phyloP scores from a whole-genome alignment of 371 early-diverging fungal species.

The Umbelopsis sp. region DNA sequence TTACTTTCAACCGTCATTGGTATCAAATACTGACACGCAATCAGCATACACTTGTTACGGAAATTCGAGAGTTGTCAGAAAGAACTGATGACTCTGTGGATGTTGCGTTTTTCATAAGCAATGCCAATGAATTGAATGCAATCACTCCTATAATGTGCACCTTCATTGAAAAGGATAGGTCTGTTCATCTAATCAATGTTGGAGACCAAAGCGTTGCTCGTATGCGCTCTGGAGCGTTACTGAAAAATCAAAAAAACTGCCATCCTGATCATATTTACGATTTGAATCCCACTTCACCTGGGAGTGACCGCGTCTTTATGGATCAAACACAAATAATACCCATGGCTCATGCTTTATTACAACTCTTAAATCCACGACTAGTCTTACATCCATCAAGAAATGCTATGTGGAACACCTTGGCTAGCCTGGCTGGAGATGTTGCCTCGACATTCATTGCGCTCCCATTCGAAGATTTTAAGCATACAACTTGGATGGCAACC shows the following conservation, averaged over 20 bases:
- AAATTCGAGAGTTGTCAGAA: neutral
- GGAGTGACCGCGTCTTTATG: neutral
- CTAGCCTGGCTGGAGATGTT: neutral
- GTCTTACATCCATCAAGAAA: neutral
- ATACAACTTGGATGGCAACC: slow-evolving; percentile 55
- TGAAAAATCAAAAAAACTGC: neutral
- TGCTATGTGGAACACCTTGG: neutral
- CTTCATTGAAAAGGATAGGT: slow-evolving; percentile 23
- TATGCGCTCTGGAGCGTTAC: neutral
- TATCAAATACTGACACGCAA: neutral
- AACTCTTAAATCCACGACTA: neutral
- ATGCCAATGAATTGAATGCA: slow-evolving; percentile 20
- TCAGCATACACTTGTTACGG: slow-evolving; percentile 1
- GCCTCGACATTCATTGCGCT: slow-evolving; percentile 44
- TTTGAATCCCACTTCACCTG: slow-evolving; percentile 19
- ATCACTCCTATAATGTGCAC: slow-evolving; percentile 32
- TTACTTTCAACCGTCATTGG: neutral
- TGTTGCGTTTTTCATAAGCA: slow-evolving; percentile 31
- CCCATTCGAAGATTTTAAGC: slow-evolving; percentile 48
- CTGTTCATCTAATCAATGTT: slow-evolving; percentile 31
- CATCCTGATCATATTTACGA: slow-evolving; percentile 25
- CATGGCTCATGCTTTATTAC: neutral
- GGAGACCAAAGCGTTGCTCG: slow-evolving; percentile 7
- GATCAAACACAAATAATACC: neutral
- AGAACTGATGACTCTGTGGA: neutral